These are phyloP conservation scores for Vitis hybrid DNA, from an alignment of 177 flowering plant genomes.

Conservation along the genomic window DNA sequence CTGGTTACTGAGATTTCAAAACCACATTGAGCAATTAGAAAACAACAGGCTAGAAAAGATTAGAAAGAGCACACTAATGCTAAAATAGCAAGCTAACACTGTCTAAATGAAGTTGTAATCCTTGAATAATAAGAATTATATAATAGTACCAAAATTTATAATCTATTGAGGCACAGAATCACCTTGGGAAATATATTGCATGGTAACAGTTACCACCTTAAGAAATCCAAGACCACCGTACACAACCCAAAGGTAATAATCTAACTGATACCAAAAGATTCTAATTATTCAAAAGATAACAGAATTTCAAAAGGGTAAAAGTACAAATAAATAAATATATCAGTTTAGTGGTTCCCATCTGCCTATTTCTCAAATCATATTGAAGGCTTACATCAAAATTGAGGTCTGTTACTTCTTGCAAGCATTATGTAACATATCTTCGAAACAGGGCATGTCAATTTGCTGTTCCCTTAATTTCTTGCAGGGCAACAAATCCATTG, in stretches of 20 bases:
- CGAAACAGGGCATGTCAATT: not conserved
- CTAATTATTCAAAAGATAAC: not conserved
- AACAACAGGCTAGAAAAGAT: too few relatives aligned
- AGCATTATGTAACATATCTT: too few relatives aligned
- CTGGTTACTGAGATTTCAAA: too few relatives aligned
- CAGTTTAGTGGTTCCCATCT: too few relatives aligned
- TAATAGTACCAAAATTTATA: not conserved
- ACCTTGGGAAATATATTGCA: not conserved
- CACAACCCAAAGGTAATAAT: not conserved
- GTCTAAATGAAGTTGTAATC: not conserved
- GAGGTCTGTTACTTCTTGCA: not conserved
- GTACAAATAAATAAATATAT: too few relatives aligned
- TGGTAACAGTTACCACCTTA: not conserved
- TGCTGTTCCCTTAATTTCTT: not conserved
- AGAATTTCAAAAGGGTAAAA: too few relatives aligned
- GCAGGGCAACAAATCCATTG: not conserved
- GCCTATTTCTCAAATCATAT: not conserved
- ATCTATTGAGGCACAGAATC: not conserved
- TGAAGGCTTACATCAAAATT: not conserved
- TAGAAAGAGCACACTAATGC: too few relatives aligned
- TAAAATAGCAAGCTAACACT: too few relatives aligned
- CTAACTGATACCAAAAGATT: not conserved
- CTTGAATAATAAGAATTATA: not conserved
- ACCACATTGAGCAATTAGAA: too few relatives aligned
- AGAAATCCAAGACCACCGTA: not conserved